Conservation (phyloP, 257 asterid species). For the Coffea canephora region DNA sequence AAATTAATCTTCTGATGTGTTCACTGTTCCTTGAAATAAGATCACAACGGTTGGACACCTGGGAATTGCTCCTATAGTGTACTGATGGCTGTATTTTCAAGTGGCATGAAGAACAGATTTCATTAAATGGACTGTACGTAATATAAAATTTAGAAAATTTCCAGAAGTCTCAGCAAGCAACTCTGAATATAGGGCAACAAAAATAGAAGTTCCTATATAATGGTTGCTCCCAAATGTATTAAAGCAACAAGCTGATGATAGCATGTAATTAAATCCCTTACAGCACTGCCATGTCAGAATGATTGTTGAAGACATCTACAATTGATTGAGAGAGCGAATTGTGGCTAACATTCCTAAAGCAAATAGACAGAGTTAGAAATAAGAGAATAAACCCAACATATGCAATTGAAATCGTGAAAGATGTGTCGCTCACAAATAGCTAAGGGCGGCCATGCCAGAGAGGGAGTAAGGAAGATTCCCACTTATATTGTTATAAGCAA, state of each 20-base stretch:
- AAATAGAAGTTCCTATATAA: background rate
- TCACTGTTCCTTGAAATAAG: too few relatives aligned
- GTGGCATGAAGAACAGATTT: background rate
- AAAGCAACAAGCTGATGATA: conserved; percentile 9
- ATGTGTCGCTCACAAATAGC: conserved; percentile 66
- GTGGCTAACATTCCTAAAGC: conserved; percentile 71
- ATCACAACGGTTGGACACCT: too few relatives aligned
- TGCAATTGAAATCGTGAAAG: background rate
- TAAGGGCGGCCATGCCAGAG: conserved; percentile 50
- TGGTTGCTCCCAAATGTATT: background rate
- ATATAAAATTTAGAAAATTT: background rate
- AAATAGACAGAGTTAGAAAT: conserved; percentile 25
- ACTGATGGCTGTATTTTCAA: background rate
- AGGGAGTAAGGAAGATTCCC: conserved; percentile 86
- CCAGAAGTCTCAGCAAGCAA: background rate
- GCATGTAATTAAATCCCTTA: conserved; percentile 38
- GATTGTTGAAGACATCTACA: conserved; percentile 81
- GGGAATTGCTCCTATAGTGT: background rate
- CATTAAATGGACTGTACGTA: background rate
- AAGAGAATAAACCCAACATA: conserved; percentile 13
- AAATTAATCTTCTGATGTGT: background rate
- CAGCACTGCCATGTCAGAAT: conserved; percentile 61
- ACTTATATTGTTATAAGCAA: conserved; percentile 74
- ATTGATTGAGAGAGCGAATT: conserved; percentile 64
- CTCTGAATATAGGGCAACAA: background rate